phyloP scores from a whole-genome alignment of 2,329 filamentous ascomycete species.

The Talaromyces sp. region DNA sequence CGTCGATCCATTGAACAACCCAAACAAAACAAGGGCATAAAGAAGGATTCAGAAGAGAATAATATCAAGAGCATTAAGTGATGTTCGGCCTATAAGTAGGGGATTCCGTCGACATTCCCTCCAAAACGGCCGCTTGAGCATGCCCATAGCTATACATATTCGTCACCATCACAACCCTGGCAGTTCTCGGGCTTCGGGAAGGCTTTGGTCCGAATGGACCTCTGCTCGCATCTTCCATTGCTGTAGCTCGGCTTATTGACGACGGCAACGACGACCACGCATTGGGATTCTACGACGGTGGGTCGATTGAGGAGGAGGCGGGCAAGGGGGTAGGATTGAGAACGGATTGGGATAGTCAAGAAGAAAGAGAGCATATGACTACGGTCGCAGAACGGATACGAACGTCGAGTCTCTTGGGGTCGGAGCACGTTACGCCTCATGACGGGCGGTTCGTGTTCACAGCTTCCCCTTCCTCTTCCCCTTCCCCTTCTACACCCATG shows the following conservation, averaged over 20 bases:
- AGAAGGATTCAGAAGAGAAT: background rate
- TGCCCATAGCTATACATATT: background rate
- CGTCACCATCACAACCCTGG: background rate
- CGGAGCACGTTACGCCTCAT: slow-evolving; percentile 8
- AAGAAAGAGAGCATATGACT: slow-evolving; percentile 1
- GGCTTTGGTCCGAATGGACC: slow-evolving; percentile 6
- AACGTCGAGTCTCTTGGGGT: background rate
- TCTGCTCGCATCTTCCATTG: background rate
- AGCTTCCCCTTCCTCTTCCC: background rate
- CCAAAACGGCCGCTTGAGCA: background rate
- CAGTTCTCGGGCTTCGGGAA: slow-evolving; percentile 2
- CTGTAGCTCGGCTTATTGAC: slow-evolving; percentile 4
- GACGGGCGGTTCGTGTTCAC: background rate
- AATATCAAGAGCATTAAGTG: background rate
- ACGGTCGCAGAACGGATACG: background rate
- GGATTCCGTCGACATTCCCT: background rate
- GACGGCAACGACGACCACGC: background rate
- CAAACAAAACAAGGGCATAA: background rate
- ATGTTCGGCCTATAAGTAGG: background rate
- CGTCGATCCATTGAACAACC: background rate
- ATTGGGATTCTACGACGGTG: background rate
- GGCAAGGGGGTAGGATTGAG: background rate
- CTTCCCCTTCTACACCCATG: slow-evolving; percentile 1
- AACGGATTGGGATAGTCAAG: background rate
- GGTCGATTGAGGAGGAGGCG: background rate